Base-by-base conservation (phyloP, 2,329 filamentous ascomycete species). In the Hypoxylon sp. region DNA sequence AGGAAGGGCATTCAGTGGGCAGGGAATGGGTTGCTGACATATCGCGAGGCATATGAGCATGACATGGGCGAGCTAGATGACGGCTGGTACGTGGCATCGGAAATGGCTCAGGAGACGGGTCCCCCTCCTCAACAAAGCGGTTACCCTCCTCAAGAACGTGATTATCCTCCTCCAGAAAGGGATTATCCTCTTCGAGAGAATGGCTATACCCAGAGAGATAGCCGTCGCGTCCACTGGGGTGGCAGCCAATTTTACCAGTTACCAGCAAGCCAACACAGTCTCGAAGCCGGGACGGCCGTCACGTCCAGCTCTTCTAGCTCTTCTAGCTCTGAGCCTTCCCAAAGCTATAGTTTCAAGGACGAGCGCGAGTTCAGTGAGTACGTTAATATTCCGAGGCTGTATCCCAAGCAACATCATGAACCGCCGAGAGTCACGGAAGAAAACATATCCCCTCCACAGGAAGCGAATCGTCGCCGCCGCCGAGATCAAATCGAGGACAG, bases 1-100 rank as follows among this genome's bases (percentile, higher is more conserved):
- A 12, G 11, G 11, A 27, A 16, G 0, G 19, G 12, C 7, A 54
- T 61, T 29, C 23, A 47, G 11, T 55, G 51, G 58, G 50, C 58
- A 23, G 50, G 51, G 1, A 50, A 61, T 25, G 45, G 19, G 2
- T 8, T 37, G 5, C 9, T 50, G 3, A 54, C 43, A 12, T 55
- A 55, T 39, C 12, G 9, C 14, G 14, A 27, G 11, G 43, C 58
- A 1, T 8, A 23, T 30, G 25, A 11, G 4, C 9, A 39, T 1
- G 7, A 53, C 21, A 43, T 34, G 34, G 9, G 16, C 7, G 19
- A 29, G 21, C 21, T 3, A 19, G 8, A 34, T 12, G 30, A 34
- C 4, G 4, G 12, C 11, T 12, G 2, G 32, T 37, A 2, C 32
- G 14, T n/a, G 32, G 14, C 14, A 37, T 16, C 32, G 6, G 14